A percentile compares a stretch with the other conserved stretches of the same genome.
Conservation (phyloP, 2,329 filamentous ascomycete genomes). For the Cordyceps militaris region DNA sequence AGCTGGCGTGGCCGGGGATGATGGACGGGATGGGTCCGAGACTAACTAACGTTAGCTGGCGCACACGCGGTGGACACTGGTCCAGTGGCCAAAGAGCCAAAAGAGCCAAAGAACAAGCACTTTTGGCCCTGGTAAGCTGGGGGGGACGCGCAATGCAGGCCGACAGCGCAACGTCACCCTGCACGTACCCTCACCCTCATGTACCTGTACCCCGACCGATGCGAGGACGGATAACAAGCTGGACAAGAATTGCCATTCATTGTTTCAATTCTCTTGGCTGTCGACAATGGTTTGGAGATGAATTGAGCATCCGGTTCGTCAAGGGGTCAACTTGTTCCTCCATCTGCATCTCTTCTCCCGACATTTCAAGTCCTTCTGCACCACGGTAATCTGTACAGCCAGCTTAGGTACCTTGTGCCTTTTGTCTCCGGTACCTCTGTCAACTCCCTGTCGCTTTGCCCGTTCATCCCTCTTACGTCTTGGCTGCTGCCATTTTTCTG, state of each 20-base stretch:
- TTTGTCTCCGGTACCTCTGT: background rate
- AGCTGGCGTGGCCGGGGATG: background rate
- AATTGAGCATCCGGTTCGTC: too few relatives aligned
- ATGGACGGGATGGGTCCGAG: slow-evolving; percentile 8
- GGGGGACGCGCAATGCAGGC: slow-evolving; percentile 13
- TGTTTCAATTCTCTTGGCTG: too few relatives aligned
- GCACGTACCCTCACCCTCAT: background rate
- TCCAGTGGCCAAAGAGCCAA: background rate
- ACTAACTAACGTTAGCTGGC: background rate
- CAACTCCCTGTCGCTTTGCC: background rate
- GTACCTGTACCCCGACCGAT: too few relatives aligned
- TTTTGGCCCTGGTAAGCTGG: background rate
- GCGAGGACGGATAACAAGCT: too few relatives aligned
- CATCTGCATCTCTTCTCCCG: too few relatives aligned
- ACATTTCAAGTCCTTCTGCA: too few relatives aligned
- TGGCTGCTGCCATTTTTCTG: background rate
- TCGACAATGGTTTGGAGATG: too few relatives aligned
- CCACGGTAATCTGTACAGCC: too few relatives aligned
- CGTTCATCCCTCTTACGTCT: background rate
- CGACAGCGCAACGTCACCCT: slow-evolving; percentile 12
- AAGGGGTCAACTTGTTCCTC: too few relatives aligned
- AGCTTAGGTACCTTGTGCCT: background rate
- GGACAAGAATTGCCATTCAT: too few relatives aligned
- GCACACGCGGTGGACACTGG: background rate
- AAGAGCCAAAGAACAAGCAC: background rate